Evolutionary conservation across 169 alveolate species (phyloP), one percentile per base, ranked within the genome.

Genomic region (Plasmodium gonderi): DNA sequence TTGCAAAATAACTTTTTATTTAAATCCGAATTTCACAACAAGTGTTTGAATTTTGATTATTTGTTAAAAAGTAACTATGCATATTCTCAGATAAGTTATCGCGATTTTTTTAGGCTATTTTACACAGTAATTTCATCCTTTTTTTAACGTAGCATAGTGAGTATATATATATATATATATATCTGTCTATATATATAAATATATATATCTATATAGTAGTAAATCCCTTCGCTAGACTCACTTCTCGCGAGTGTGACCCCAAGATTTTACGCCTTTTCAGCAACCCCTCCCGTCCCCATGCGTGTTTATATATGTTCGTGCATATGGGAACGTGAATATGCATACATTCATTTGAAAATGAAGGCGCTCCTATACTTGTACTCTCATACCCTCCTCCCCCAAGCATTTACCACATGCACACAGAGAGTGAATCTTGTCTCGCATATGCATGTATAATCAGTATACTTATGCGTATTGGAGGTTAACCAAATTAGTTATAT

Each of bases 61-160:
- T 54, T 85, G 26, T 29, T 85, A 33, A 74, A 65, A 23, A 75
- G 45, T 65, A 85, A 72, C 45, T 65, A 60, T 65, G 47, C 67
- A 5, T 85, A 85, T 75, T 85, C 92, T 1, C 89, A 75, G 45
- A 51, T 74, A 60, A 75, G 92, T 17, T 85, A 85, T 77, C 29
- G 33, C 31, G 74, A 75, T 31, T 36, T 85, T 54, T 85, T 85
- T 23, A 85, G 67, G 67, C 14, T 85, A 29, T 85, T 85, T 38
- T 74, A 85, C 45, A 85, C 47, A 29, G 12, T 85, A 6, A 65
- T 85, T 0, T 8, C 51, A 1, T 85, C 87, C 45, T 85, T 85
- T 75, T n/a, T 85, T 85, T 85, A 38, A 85, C 29, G 45, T 45
- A 17, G 31, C 51, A 47, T 69, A 74, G 42, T 31, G 75, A 9